A percentile compares a stretch with the other conserved stretches of the same genome.
phyloP scores from a whole-genome alignment of 1,139 yeast species.

The Saccharomyces pastorianus region DNA sequence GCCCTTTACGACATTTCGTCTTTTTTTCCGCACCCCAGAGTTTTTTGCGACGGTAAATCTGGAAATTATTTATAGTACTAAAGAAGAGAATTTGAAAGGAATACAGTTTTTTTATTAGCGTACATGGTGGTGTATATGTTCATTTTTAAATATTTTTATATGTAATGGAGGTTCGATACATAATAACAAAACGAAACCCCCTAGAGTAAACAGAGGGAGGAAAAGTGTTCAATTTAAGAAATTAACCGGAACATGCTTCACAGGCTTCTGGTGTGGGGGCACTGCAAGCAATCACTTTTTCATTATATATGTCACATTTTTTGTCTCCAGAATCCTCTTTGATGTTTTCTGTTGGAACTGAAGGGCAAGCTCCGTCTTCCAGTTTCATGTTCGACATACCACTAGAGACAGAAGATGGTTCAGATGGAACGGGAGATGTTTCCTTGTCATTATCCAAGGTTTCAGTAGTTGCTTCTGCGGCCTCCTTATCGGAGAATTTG shows the following conservation, averaged over 20 bases:
- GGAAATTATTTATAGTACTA: neutral
- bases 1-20: neutral
- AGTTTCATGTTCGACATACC: slow-evolving; percentile 20
- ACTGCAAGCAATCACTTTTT: slow-evolving; percentile 92
- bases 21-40: neutral
- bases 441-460: slow-evolving; percentile 13
- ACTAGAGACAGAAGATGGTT: slow-evolving; percentile 14
- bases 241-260: slow-evolving; percentile 96
- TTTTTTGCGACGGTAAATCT: neutral
- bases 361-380: slow-evolving; percentile 5
- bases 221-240: neutral
- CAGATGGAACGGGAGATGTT: slow-evolving; percentile 10
- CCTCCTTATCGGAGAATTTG: slow-evolving; percentile 14
- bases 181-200: neutral
- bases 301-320: slow-evolving; percentile 70
- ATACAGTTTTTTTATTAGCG: neutral
- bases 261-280: slow-evolving; percentile 95
- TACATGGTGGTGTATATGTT: neutral
- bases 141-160: neutral
- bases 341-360: slow-evolving; percentile 4
- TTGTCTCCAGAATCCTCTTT: slow-evolving; percentile 20
- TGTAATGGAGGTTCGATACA: neutral
- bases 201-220: neutral
- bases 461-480: slow-evolving; percentile 8
- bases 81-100: neutral